A percentile compares a stretch with the other conserved stretches of the same genome.
These are phyloP conservation scores for Eimeria sp. DNA, from an alignment of 169 alveolate species.

Conservation along the genomic window DNA sequence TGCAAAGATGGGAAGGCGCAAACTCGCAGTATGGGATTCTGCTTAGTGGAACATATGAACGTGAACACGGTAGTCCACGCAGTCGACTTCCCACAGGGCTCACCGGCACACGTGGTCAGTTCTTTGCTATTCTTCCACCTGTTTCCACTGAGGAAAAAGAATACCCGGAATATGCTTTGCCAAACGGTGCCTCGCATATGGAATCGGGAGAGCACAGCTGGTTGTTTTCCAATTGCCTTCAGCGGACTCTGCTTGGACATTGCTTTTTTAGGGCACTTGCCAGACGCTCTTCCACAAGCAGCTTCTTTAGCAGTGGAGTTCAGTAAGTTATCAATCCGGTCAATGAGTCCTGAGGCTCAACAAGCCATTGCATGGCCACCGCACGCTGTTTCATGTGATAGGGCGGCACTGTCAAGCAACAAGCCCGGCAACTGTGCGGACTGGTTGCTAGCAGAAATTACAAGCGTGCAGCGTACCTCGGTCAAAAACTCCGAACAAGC, in stretches of 20 bases:
- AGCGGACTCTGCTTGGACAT: slow-evolving; percentile 37
- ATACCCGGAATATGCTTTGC: slow-evolving; percentile 29
- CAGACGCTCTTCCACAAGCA: slow-evolving; percentile 30
- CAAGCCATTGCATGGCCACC: neutral
- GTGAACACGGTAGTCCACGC: neutral
- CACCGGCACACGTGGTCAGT: slow-evolving; percentile 10
- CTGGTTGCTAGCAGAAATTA: neutral
- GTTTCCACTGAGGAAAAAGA: slow-evolving; percentile 45
- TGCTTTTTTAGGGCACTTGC: slow-evolving; percentile 40
- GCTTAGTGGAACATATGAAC: neutral
- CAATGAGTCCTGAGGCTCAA: slow-evolving; percentile 25
- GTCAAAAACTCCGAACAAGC: slow-evolving; percentile 30
- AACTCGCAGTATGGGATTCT: neutral
- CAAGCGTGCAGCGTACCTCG: neutral
- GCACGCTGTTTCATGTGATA: neutral
- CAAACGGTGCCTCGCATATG: slow-evolving; percentile 22
- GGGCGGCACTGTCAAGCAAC: neutral
- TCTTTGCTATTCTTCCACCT: slow-evolving; percentile 43
- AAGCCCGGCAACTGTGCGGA: neutral
- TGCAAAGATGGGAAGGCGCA: slow-evolving; percentile 28
- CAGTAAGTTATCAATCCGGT: neutral
- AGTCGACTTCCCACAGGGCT: neutral
- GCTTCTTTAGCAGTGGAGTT: slow-evolving; percentile 10
- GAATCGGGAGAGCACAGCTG: neutral
- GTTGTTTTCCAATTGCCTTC: neutral